A percentile compares a stretch with the other conserved stretches of the same genome.
Evolutionary conservation across 192 early-diverging fungal species (phyloP).

Genomic region (Mortierella hygrophila): DNA sequence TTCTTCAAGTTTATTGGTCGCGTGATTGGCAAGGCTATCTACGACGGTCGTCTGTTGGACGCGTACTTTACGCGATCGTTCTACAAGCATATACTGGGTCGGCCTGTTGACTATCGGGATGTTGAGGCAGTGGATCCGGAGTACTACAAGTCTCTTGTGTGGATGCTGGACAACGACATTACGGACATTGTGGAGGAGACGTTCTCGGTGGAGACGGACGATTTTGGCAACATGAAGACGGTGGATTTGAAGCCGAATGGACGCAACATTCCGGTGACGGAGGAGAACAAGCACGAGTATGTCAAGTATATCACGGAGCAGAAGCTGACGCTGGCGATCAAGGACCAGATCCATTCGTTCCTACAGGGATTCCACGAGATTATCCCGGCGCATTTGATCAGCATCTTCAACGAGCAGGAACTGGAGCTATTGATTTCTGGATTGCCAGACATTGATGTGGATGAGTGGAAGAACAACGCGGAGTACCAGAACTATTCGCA

Average conservation of each 20-base stretch:
- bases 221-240: conserved; percentile 89
- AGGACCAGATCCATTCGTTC: conserved; percentile 95
- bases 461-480: conserved; percentile 99
- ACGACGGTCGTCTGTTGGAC: conserved; percentile 94
- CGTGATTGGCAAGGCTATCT: conserved; percentile 99
- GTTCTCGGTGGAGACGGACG: conserved; percentile 93
- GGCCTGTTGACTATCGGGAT: conserved; percentile 95
- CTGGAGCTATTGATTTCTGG: conserved; percentile 98
- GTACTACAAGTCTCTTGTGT: conserved; percentile 97
- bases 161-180: conserved; percentile 98
- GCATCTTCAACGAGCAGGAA: conserved; percentile 99
- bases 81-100: conserved; percentile 97
- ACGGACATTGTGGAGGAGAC: conserved; percentile 95
- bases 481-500: conserved; percentile 93
- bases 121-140: conserved; percentile 98
- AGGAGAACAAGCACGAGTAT: conserved; percentile 98
- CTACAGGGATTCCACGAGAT: conserved; percentile 95
- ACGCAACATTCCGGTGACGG: conserved; percentile 90
- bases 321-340: conserved; percentile 90
- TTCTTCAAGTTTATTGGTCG: conserved; percentile 99
- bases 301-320: conserved; percentile 95
- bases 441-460: conserved; percentile 98
- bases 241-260: conserved; percentile 93
- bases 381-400: conserved; percentile 91
- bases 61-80: conserved; percentile 98